phyloP scores from a whole-genome alignment of 2,329 filamentous ascomycete species.

The Ophiognomonia clavigignenti-juglandacearum region DNA sequence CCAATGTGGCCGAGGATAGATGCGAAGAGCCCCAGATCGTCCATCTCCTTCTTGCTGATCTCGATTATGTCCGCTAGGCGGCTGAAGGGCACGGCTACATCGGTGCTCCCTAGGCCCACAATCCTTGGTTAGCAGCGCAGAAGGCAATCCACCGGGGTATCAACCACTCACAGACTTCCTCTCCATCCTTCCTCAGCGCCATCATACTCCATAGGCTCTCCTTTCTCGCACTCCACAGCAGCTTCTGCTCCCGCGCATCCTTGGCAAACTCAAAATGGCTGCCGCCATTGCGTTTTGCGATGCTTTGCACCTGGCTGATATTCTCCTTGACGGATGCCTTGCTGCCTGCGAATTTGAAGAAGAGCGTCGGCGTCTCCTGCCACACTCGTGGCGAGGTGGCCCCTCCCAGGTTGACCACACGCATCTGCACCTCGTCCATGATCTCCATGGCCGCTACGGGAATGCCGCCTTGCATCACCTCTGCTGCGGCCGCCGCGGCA shows the following conservation, averaged over 20 bases:
- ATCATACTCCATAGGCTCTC: slow-evolving; percentile 83
- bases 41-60: slow-evolving; percentile 83
- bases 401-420: slow-evolving; percentile 70
- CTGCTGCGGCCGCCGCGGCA: slow-evolving; percentile 68
- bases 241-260: slow-evolving; percentile 64
- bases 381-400: slow-evolving; percentile 64
- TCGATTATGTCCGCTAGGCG: slow-evolving; percentile 71
- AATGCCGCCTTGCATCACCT: slow-evolving; percentile 69
- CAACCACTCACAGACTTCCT: slow-evolving; percentile 63
- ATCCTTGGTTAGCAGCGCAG: not conserved
- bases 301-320: slow-evolving; percentile 61
- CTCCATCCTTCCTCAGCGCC: slow-evolving; percentile 58
- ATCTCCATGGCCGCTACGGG: slow-evolving; percentile 75
- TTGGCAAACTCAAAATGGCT: slow-evolving; percentile 73
- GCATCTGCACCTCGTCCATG: slow-evolving; percentile 87
- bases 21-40: slow-evolving; percentile 79
- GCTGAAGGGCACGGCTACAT: slow-evolving; percentile 78
- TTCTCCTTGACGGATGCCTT: slow-evolving; percentile 74
- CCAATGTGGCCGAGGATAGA: slow-evolving; percentile 87
- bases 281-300: slow-evolving; percentile 61
- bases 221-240: slow-evolving; percentile 77
- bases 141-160: not conserved
- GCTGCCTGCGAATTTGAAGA: slow-evolving; percentile 84
- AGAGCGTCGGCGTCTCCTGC: slow-evolving; percentile 72
- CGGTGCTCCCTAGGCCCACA: slow-evolving; percentile 60